These are phyloP conservation scores for Claviceps sp. DNA, from an alignment of 2,329 filamentous ascomycete species.

Conservation along the genomic window DNA sequence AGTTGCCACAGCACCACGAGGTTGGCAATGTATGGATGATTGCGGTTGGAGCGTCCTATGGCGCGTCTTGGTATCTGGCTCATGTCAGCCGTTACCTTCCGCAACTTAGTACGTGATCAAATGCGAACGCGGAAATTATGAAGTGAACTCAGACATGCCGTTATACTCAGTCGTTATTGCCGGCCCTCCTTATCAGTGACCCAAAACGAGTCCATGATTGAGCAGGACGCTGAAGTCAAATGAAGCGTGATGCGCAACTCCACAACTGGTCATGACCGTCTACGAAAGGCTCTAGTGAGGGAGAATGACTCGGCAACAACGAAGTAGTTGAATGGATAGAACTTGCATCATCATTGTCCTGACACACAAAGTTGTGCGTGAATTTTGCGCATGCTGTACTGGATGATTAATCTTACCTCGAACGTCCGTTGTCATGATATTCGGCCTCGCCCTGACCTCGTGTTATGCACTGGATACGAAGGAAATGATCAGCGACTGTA, in stretches of 20 bases:
- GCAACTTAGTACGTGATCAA: no score
- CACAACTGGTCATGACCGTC: constrained; percentile 57
- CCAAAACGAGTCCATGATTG: constrained; percentile 43
- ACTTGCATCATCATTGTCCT: constrained; percentile 34
- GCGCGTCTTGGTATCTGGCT: no score
- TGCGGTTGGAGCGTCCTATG: no score
- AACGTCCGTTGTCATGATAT: no score
- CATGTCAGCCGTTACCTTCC: no score
- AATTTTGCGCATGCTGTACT: neutral
- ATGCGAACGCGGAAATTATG: neutral
- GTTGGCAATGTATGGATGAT: no score
- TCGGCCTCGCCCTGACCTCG: no score
- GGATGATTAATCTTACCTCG: neutral
- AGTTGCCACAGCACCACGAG: no score
- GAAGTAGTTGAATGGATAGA: constrained; percentile 65
- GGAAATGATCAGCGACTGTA: neutral
- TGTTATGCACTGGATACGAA: no score
- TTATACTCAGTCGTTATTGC: constrained; percentile 53
- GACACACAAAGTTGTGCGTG: neutral
- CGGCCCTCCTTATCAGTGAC: constrained; percentile 31
- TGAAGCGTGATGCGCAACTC: constrained; percentile 45
- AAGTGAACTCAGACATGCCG: constrained; percentile 42
- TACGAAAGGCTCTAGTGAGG: constrained; percentile 45
- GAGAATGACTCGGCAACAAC: constrained; percentile 57
- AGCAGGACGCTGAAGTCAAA: constrained; percentile 43